These are phyloP conservation scores for Pestalotiopsis sp. DNA, from an alignment of 2,329 filamentous ascomycete genomes.

Conservation along the genomic window DNA sequence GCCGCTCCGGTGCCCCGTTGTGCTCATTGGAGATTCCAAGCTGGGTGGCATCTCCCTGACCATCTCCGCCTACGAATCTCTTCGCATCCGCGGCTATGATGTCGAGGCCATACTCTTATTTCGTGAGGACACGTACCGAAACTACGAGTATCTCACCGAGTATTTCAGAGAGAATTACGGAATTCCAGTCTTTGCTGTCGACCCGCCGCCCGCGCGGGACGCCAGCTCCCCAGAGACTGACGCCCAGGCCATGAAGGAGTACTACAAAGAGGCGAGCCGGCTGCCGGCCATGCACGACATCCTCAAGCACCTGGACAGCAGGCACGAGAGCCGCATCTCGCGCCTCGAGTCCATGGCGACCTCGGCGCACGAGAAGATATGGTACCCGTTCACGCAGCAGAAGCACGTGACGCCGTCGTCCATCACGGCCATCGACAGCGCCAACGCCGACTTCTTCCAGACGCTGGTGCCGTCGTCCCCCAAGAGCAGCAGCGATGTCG, in stretches of 20 bases:
- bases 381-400: constrained; percentile 90
- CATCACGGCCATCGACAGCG: constrained; percentile 79
- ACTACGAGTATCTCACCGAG: constrained; percentile 64
- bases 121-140: constrained; percentile 65
- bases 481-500: neutral
- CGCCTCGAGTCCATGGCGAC: constrained; percentile 63
- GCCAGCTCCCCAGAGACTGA: constrained; percentile 47
- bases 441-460: constrained; percentile 79
- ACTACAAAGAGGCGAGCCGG: constrained; percentile 58
- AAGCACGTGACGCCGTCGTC: constrained; percentile 60
- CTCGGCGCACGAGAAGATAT: constrained; percentile 67
- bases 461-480: constrained; percentile 36
- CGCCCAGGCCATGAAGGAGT: constrained; percentile 58
- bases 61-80: constrained; percentile 78
- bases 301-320: constrained; percentile 52
- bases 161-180: constrained; percentile 66
- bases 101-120: constrained; percentile 73
- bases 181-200: constrained; percentile 60
- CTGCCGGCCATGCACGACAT: constrained; percentile 43
- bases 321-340: constrained; percentile 58
- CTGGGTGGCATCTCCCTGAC: constrained; percentile 81
- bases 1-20: constrained; percentile 70
- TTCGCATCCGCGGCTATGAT: constrained; percentile 78
- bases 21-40: constrained; percentile 75
- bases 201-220: constrained; percentile 57